A percentile compares a stretch with the other conserved stretches of the same genome.
These are phyloP conservation scores for Astraeus odoratus DNA, from an alignment of 768 basidiomycete genomes.

Conservation along the genomic window DNA sequence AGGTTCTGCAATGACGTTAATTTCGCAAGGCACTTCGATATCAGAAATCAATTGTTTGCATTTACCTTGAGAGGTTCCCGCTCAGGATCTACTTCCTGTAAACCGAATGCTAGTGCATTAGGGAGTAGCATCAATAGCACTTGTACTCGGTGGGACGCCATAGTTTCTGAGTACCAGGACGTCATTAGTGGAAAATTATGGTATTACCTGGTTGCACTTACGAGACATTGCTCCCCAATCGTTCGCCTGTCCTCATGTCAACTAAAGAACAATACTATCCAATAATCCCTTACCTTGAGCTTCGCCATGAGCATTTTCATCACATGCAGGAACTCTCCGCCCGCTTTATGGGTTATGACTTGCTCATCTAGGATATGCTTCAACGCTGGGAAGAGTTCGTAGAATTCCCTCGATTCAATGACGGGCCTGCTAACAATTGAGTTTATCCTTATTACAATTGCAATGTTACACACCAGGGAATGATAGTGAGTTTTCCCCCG, in stretches of 20 bases:
- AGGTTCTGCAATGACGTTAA: slow-evolving; percentile 31
- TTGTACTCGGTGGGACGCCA: slow-evolving; percentile 35
- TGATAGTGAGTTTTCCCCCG: slow-evolving; percentile 39
- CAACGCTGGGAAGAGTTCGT: slow-evolving; percentile 37
- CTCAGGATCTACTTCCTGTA: slow-evolving; percentile 35
- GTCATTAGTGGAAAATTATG: not conserved
- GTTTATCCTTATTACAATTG: no score
- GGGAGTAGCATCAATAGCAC: slow-evolving; percentile 32
- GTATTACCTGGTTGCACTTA: slow-evolving; percentile 19
- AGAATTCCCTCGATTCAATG: slow-evolving; percentile 50
- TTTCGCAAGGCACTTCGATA: not conserved
- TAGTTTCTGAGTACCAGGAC: slow-evolving; percentile 30
- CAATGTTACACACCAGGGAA: slow-evolving; percentile 37
- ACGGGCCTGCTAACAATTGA: slow-evolving; percentile 30
- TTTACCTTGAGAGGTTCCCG: slow-evolving; percentile 42
- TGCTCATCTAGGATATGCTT: slow-evolving; percentile 40
- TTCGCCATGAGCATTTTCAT: slow-evolving; percentile 57
- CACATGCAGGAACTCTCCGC: slow-evolving; percentile 42
- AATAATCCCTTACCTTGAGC: slow-evolving; percentile 34
- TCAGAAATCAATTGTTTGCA: not conserved
- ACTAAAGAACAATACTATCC: not conserved
- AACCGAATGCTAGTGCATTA: slow-evolving; percentile 37
- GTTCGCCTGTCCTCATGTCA: slow-evolving; percentile 32
- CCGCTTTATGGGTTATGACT: slow-evolving; percentile 35
- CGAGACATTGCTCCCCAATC: slow-evolving; percentile 54